Percentiles rank a stretch among this genome's conserved stretches.
Evolutionary conservation across 1,284 basidiomycete species (phyloP).

Genomic region (Ustilago vetiveriae): DNA sequence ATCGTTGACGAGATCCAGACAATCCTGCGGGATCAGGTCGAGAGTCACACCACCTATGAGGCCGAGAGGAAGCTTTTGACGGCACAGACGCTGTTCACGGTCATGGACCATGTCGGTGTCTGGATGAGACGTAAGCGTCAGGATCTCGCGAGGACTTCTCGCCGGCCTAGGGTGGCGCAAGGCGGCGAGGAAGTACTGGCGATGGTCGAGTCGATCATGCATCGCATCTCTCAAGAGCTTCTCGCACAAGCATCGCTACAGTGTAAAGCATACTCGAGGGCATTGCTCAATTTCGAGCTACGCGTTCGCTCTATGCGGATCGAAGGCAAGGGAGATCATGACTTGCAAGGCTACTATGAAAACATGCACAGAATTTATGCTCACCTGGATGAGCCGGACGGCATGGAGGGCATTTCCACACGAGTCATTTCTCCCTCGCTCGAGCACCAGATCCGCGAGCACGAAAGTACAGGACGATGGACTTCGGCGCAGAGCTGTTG

Average conservation of each 20-base stretch:
- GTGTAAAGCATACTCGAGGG: slow-evolving; percentile 91
- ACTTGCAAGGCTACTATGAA: slow-evolving; percentile 80
- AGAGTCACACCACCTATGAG: slow-evolving; percentile 44
- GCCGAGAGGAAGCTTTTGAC: slow-evolving; percentile 58
- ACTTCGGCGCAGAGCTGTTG: slow-evolving; percentile 99
- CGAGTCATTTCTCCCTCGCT: slow-evolving; percentile 87
- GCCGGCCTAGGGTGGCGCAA: slow-evolving; percentile 23
- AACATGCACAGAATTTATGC: slow-evolving; percentile 95
- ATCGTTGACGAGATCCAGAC: slow-evolving; percentile 82
- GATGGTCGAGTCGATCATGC: slow-evolving; percentile 79
- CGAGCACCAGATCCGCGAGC: slow-evolving; percentile 96
- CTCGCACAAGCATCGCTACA: slow-evolving; percentile 93
- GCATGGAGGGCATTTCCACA: slow-evolving; percentile 97
- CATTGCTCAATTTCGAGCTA: slow-evolving; percentile 93
- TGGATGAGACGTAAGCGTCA: slow-evolving; percentile 76
- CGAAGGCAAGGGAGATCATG: slow-evolving; percentile 49
- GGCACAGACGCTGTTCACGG: slow-evolving; percentile 86
- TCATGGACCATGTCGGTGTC: slow-evolving; percentile 93
- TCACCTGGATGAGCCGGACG: slow-evolving; percentile 94
- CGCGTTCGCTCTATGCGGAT: slow-evolving; percentile 60
- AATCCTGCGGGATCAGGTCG: slow-evolving; percentile 87
- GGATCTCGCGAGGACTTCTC: slow-evolving; percentile 44
- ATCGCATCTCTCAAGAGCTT: slow-evolving; percentile 84
- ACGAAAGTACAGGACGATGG: slow-evolving; percentile 97
- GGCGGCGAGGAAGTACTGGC: slow-evolving; percentile 54